Evolutionary conservation across 768 basidiomycete genomes (phyloP), one percentile per base, ranked within the genome.

Genomic region (Dendrothele bispora): DNA sequence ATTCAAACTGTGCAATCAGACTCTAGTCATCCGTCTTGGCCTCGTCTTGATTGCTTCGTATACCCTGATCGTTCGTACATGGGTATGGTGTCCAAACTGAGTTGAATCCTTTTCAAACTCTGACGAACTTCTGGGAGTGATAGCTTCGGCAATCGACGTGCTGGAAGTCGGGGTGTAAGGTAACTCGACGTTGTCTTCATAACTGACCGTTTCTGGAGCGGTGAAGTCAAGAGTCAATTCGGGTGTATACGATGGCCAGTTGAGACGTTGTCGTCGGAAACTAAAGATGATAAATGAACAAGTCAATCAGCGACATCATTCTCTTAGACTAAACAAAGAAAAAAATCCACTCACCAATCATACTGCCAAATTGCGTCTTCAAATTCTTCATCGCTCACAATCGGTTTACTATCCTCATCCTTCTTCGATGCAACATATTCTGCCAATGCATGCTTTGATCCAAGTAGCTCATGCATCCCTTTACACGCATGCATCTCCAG

Each of bases 401-500:
- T 39, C 49, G 53, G 56, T 29, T 55, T 57, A 1, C 74, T 74
- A 6, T 68, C 60, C 50, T 70, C 62, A 38, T 77, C 75, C 3
- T 57, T 51, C 37, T 66, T 68, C 7, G 58, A 55, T 6, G 58
- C 55, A n/a, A 84, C 57, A 57, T 68, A 82, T 37, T 79, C 78
- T 5, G 54, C 59, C 8, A 90, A 66, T 4, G 86, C 83, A 28
- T 70, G 69, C 56, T 80, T 79, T 58, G 80, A 84, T 25, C 79
- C 79, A 21, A 90, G 67, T 3, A 90, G 60, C 5, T 74, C 73
- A 58, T 89, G 83, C 40, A 88, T 65, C 57, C 83, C 74, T 64
- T 82, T 85, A 66, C 81, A 83, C n/a, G 80, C 74, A 56, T 88
- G 83, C 81, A 86, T 82, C 67, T 89, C 87, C 27, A 89, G 68